phyloP scores from a whole-genome alignment of 164 flowering plant genomes.

The Liquidambar formosana region DNA sequence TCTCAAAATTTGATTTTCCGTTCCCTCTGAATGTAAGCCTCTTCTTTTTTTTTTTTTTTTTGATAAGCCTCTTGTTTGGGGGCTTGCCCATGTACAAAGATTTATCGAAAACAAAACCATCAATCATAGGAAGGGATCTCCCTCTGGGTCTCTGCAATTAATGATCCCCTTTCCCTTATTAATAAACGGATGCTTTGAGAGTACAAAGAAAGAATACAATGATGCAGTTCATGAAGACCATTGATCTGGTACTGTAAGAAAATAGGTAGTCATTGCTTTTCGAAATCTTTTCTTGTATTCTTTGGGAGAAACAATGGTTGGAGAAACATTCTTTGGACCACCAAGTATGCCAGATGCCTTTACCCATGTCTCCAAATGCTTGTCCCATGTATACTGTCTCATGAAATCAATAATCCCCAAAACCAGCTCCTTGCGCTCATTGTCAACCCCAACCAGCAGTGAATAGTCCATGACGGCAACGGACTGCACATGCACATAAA shows the following conservation, averaged over 20 bases:
- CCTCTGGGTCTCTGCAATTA: not conserved
- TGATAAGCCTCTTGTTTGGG: not conserved
- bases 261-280: slow-evolving; percentile 84
- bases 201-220: slow-evolving; percentile 5
- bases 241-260: slow-evolving; percentile 75
- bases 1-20: no score
- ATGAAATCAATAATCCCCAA: slow-evolving; percentile 80
- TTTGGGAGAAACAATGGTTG: slow-evolving; percentile 78
- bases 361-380: slow-evolving; percentile 90
- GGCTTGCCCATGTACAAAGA: slow-evolving; percentile 1
- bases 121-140: not conserved
- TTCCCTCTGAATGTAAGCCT: not conserved
- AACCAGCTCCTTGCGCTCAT: slow-evolving; percentile 69
- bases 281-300: slow-evolving; percentile 87
- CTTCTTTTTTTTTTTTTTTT: no score
- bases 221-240: slow-evolving; percentile 53
- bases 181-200: not conserved
- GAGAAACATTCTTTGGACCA: slow-evolving; percentile 74
- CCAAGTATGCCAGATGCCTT: slow-evolving; percentile 80
- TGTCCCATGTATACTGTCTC: slow-evolving; percentile 94
- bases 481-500: slow-evolving; percentile 42
- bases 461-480: slow-evolving; percentile 92
- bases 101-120: not conserved
- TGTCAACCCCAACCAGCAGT: slow-evolving; percentile 79
- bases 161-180: slow-evolving; percentile 2